Conservation (phyloP, 2,329 filamentous ascomycete species). For the Aspergillus niger region DNA sequence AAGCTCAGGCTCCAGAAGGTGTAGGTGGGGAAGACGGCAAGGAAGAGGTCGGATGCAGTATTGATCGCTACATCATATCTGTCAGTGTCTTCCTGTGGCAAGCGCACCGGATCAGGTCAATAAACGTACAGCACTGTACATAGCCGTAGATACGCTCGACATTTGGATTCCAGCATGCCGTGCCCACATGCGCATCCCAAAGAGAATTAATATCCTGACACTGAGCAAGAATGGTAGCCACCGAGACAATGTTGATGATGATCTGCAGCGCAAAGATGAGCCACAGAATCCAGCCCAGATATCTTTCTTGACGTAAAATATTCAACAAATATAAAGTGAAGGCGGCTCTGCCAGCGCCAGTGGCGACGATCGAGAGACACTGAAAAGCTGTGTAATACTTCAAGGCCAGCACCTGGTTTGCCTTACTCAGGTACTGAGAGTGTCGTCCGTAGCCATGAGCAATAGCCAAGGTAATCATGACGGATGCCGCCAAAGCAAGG, state of each 20-base stretch:
- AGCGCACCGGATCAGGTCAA: conserved; percentile 29
- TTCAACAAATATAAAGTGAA: conserved; percentile 11
- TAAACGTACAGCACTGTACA: conserved; percentile 30
- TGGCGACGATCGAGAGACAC: background rate
- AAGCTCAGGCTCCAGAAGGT: conserved; percentile 39
- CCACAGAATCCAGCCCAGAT: background rate
- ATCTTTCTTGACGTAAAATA: conserved; percentile 9
- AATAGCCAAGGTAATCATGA: background rate
- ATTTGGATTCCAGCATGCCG: conserved; percentile 23
- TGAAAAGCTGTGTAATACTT: conserved; percentile 1
- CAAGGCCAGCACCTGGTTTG: background rate
- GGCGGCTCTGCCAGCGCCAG: conserved; percentile 5
- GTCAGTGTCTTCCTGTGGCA: conserved; percentile 26
- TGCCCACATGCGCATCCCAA: conserved; percentile 23
- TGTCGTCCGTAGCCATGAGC: conserved; percentile 3
- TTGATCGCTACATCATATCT: conserved; percentile 21
- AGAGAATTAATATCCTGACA: conserved; percentile 26
- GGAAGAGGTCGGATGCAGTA: conserved; percentile 29
- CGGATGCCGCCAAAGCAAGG: background rate
- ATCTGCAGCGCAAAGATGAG: conserved; percentile 19
- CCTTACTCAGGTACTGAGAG: background rate
- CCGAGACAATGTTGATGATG: conserved; percentile 25
- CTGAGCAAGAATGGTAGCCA: conserved; percentile 29
- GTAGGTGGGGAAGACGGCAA: conserved; percentile 30
- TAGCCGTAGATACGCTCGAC: conserved; percentile 32